These are phyloP conservation scores for Lecanosticta acicola DNA, from an alignment of 2,329 filamentous ascomycete genomes.

Conservation along the genomic window DNA sequence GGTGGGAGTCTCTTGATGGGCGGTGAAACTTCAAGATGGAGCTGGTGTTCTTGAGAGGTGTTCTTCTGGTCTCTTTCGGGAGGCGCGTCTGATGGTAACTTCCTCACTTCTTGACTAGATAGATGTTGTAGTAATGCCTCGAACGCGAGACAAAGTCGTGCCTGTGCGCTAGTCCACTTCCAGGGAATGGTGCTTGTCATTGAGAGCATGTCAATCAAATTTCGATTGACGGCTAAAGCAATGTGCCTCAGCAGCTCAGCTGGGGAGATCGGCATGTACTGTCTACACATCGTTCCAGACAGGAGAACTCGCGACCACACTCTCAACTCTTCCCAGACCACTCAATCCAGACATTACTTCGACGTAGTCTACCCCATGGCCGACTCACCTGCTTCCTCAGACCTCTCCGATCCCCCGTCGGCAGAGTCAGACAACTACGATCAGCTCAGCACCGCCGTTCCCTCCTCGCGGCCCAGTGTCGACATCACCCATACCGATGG, in stretches of 20 bases:
- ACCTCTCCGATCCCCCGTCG: constrained; percentile 58
- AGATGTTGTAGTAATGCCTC: neutral
- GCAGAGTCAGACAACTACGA: constrained; percentile 57
- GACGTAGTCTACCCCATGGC: constrained; percentile 29
- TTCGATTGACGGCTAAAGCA: too few species aligned
- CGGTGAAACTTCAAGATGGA: neutral
- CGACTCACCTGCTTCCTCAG: constrained; percentile 55
- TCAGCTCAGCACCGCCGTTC: constrained; percentile 46
- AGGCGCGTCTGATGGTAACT: neutral
- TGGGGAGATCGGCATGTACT: too few species aligned
- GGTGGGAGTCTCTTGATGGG: neutral
- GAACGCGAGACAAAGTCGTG: neutral
- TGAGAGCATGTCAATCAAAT: too few species aligned
- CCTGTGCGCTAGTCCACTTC: neutral
- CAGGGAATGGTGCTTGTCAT: neutral
- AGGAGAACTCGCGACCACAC: neutral
- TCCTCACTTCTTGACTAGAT: neutral
- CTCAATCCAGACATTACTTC: neutral
- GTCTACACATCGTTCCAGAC: too few species aligned
- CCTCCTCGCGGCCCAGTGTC: constrained; percentile 42
- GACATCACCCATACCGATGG: constrained; percentile 33
- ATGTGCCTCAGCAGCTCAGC: too few species aligned
- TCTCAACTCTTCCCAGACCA: neutral
- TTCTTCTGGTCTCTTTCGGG: neutral
- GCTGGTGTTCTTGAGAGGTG: neutral